Evolutionary conservation across 2,329 filamentous ascomycete species (phyloP), one percentile per base, ranked within the genome.

Genomic region (Lachnellula arida): DNA sequence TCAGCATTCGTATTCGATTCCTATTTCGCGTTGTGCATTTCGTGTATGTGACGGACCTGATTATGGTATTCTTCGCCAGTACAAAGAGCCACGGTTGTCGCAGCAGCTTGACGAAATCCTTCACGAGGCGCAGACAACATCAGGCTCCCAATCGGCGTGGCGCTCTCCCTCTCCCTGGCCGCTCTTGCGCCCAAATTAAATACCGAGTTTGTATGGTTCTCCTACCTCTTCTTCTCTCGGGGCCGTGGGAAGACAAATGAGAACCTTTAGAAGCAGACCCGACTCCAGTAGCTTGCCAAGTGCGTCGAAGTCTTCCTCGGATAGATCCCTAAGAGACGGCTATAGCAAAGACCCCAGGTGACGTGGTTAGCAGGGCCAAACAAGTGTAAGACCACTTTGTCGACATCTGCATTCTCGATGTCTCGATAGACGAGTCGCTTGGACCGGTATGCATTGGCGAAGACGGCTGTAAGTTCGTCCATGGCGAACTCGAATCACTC

Each of bases 41-140:
- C 22, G 22, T 22, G 22, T 4, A 42, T 5, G 15, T 42, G 39
- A 51, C 49, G n/a, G 22, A 51, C 49, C 35, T 51, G 32, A 0
- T 69, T 67, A 53, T 76, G 73, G 51, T 72, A 71, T 0, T 54
- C 7, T 0, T 66, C 60, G 2, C 71, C 59, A 5, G 79, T 67
- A 0, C 65, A 62, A n/a, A 78, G 66, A 0, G 70, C 73, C 8
- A 79, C 67, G 0, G 46, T 58, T 39, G 49, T 51, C 40, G 49
- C 23, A 25, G 35, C 2, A 28, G 49, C 49, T 15, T 51, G 32
- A 51, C 43, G 35, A 42, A n/a, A 42, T 6, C 39, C 49, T 28
- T 7, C 32, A 40, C 35, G 35, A n/a, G 34, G 37, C 37, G n/a
- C 39, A 42, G 49, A 51, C 39, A 51, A 42, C 22, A 35, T 51